Conservation (phyloP, 2,329 filamentous ascomycete species). For the Teratosphaeria viscida region DNA sequence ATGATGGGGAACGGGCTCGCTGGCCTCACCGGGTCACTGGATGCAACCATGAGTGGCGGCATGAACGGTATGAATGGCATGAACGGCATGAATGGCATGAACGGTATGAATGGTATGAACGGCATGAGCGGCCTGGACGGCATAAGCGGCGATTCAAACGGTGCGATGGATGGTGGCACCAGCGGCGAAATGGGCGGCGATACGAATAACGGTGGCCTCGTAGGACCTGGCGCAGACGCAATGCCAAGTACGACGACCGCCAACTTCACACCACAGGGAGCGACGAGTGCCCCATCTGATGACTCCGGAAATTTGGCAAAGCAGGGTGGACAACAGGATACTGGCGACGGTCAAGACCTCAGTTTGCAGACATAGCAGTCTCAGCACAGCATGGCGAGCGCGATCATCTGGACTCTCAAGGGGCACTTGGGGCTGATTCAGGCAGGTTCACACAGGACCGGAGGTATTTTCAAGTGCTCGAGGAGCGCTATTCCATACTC, state of each 20-base stretch:
- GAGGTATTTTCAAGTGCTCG: background rate
- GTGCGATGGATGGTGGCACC: background rate
- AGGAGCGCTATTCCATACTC: background rate
- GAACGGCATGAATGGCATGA: background rate
- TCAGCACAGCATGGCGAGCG: background rate
- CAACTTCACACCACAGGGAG: background rate
- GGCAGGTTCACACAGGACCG: background rate
- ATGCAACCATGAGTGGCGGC: background rate
- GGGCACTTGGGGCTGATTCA: background rate
- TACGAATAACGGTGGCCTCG: background rate
- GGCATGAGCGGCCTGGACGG: background rate
- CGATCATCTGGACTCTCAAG: background rate
- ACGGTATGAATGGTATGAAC: background rate
- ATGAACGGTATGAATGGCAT: background rate
- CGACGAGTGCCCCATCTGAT: background rate
- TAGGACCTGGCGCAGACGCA: background rate
- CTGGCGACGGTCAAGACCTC: background rate
- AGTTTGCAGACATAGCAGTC: background rate
- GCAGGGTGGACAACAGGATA: background rate
- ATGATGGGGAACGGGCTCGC: background rate
- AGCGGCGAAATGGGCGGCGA: background rate
- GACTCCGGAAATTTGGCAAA: background rate
- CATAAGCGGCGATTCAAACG: background rate
- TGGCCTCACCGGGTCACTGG: background rate
- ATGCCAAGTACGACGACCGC: background rate